phyloP scores from a whole-genome alignment of 164 flowering plant genomes.

The Macadamia tetraphylla region DNA sequence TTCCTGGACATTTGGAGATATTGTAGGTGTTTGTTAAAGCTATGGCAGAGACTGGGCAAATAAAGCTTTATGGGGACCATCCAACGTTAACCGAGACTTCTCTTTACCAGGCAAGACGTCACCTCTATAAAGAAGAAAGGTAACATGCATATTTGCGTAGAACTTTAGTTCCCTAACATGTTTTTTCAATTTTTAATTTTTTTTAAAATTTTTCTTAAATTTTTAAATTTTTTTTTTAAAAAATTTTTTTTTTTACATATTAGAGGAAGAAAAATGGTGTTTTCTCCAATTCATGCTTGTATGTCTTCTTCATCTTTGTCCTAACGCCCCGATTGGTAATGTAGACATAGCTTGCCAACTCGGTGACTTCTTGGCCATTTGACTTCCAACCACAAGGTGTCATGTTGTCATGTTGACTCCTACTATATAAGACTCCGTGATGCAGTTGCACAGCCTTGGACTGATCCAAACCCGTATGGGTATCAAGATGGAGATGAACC shows the following conservation, averaged over 20 bases:
- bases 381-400: too few species aligned
- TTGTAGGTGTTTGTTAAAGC: conserved; percentile 87
- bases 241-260: neutral
- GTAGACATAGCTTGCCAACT: too few species aligned
- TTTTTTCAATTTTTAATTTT: too few species aligned
- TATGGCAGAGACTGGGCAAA: conserved; percentile 93
- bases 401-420: too few species aligned
- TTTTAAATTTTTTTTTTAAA: neutral
- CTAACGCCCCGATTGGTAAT: too few species aligned
- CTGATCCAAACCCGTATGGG: too few species aligned
- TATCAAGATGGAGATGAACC: too few species aligned
- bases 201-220: neutral
- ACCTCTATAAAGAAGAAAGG: conserved; percentile 93
- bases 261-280: neutral
- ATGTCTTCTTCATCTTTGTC: too few species aligned
- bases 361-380: too few species aligned
- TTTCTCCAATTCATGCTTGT: neutral
- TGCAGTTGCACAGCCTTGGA: too few species aligned
- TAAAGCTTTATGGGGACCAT: conserved; percentile 82
- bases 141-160: conserved; percentile 9
- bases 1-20: conserved; percentile 2
- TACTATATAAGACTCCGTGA: too few species aligned
- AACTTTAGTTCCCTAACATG: too few species aligned
- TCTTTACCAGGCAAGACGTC: conserved; percentile 80
- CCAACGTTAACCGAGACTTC: conserved; percentile 88